Evolutionary conservation across 352 stramenopile species (phyloP).

Genomic region (Globisporangium splendens): DNA sequence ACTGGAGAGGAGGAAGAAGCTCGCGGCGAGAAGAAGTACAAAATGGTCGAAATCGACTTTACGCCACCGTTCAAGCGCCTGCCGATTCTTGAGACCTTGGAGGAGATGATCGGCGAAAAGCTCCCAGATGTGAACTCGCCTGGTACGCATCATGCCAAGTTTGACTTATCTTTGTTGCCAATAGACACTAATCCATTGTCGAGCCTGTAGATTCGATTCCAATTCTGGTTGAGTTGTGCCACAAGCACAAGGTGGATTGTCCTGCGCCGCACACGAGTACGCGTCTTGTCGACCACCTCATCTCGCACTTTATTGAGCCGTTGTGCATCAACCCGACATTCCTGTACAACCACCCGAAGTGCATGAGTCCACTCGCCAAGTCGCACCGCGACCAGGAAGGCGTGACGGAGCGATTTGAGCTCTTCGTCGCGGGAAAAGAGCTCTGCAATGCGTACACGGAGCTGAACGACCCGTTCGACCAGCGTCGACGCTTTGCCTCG

Average conservation of each 20-base stretch:
- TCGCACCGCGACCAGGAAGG: constrained; percentile 90
- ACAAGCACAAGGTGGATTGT: constrained; percentile 90
- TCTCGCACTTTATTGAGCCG: constrained; percentile 96
- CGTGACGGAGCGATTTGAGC: constrained; percentile 98
- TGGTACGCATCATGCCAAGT: constrained; percentile 26
- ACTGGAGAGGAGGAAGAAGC: constrained; percentile 11
- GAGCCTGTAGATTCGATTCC: constrained; percentile 43
- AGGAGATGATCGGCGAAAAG: constrained; percentile 82
- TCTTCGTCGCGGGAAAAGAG: constrained; percentile 96
- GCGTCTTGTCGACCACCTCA: constrained; percentile 96
- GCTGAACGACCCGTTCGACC: constrained; percentile 97
- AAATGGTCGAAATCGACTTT: constrained; percentile 95
- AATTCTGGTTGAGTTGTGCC: constrained; percentile 82
- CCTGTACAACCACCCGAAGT: constrained; percentile 97
- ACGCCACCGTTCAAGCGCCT: constrained; percentile 97
- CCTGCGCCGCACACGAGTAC: constrained; percentile 91
- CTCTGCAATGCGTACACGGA: constrained; percentile 99
- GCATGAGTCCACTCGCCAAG: constrained; percentile 97
- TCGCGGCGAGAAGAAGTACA: constrained; percentile 7
- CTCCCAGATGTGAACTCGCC: constrained; percentile 66
- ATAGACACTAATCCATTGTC: background rate
- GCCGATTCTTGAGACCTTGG: constrained; percentile 94
- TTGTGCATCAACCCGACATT: constrained; percentile 95
- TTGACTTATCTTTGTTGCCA: background rate
- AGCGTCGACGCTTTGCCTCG: constrained; percentile 94